These are phyloP conservation scores for Emydomyces testavorans DNA, from an alignment of 2,329 filamentous ascomycete species.

Conservation along the genomic window DNA sequence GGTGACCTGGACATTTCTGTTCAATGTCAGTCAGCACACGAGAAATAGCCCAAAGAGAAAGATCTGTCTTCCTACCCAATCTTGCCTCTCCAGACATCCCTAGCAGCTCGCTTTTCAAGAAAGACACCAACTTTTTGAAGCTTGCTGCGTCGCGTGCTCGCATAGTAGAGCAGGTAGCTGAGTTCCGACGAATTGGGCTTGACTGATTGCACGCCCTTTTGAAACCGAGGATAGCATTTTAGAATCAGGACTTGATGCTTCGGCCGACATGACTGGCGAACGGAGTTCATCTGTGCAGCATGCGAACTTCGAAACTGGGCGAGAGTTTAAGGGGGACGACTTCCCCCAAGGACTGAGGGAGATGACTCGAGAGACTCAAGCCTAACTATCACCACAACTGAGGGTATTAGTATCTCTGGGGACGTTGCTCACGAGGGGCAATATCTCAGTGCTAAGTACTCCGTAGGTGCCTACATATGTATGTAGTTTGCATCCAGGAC, in stretches of 20 bases:
- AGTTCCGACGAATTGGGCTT: slow-evolving; percentile 95
- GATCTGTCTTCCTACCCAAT: slow-evolving; percentile 57
- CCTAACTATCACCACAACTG: not conserved
- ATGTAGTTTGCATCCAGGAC: not conserved
- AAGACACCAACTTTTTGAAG: slow-evolving; percentile 92
- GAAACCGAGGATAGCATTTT: slow-evolving; percentile 89
- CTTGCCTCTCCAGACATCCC: slow-evolving; percentile 78
- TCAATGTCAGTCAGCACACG: slow-evolving; percentile 1
- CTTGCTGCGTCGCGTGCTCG: slow-evolving; percentile 85
- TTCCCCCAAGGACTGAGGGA: not conserved
- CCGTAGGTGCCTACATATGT: too few species aligned
- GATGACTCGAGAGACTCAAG: not conserved
- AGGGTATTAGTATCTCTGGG: not conserved
- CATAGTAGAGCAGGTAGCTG: slow-evolving; percentile 94
- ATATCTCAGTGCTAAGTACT: too few species aligned
- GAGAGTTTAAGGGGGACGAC: not conserved
- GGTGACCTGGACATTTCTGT: slow-evolving; percentile 83
- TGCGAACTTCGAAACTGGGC: not conserved
- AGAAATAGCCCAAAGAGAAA: slow-evolving; percentile 3
- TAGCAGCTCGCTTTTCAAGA: slow-evolving; percentile 83
- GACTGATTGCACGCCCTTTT: slow-evolving; percentile 82
- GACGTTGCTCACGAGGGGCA: not conserved
- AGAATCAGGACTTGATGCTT: slow-evolving; percentile 95
- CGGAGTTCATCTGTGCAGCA: slow-evolving; percentile 39
- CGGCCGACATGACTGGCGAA: slow-evolving; percentile 58